A percentile compares a stretch with the other conserved stretches of the same genome.
Conservation (phyloP, 306 rosid genomes). For the Ochetophila trinervis region DNA sequence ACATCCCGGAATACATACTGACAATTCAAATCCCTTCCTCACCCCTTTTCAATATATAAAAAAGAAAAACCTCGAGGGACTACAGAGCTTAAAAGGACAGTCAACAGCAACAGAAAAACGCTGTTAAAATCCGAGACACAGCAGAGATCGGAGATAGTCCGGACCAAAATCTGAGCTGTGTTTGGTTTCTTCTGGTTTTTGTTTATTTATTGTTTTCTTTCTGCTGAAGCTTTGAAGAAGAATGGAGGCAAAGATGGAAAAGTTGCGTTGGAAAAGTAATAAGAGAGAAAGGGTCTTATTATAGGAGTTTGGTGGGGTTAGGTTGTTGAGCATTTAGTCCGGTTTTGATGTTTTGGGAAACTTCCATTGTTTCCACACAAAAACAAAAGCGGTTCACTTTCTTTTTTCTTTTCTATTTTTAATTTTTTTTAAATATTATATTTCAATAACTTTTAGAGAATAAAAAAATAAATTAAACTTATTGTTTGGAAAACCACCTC, state of each 20-base stretch:
- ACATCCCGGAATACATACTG: not conserved
- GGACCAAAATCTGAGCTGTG: no score
- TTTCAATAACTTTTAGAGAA: not conserved
- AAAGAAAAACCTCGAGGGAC: no score
- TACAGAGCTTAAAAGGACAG: no score
- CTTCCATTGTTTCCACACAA: constrained; percentile 27
- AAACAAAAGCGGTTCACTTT: not conserved
- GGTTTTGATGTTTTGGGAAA: constrained; percentile 21
- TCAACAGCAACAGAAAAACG: no score
- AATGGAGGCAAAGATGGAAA: not conserved
- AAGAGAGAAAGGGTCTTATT: constrained; percentile 13
- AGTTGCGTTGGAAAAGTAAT: not conserved
- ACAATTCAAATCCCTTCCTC: not conserved
- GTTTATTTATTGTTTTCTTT: not conserved
- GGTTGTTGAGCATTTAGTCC: constrained; percentile 38
- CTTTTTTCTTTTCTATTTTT: not conserved
- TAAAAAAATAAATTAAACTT: not conserved
- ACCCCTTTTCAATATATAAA: no score
- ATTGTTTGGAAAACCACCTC: constrained; percentile 17
- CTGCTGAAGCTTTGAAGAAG: not conserved
- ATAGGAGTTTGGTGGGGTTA: constrained; percentile 45
- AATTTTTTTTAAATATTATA: not conserved
- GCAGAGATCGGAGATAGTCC: no score
- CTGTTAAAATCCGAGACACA: no score
- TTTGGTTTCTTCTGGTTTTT: no score